A percentile compares a stretch with the other conserved stretches of the same genome.
These are phyloP conservation scores for Thamnidium elegans DNA, from an alignment of 192 early-diverging fungal genomes.

Conservation along the genomic window DNA sequence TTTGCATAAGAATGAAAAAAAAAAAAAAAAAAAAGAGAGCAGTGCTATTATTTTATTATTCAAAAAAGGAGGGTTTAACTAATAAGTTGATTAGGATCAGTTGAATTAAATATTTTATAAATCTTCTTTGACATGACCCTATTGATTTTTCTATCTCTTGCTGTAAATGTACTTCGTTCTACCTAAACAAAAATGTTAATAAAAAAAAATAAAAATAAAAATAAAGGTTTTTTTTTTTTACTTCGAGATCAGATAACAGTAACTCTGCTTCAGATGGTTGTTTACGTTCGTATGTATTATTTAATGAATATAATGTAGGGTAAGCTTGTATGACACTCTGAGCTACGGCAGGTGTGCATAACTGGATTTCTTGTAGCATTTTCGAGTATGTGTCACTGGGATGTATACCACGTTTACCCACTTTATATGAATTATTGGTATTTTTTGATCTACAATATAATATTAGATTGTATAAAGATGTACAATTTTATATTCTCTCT, in stretches of 20 bases:
- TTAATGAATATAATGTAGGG: conserved; percentile 36
- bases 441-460: conserved; percentile 16
- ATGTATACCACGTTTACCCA: conserved; percentile 30
- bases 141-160: conserved; percentile 29
- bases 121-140: conserved; percentile 42
- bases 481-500: background rate
- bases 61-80: background rate
- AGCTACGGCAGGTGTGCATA: conserved; percentile 38
- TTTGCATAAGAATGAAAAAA: too few species aligned
- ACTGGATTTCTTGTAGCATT: conserved; percentile 45
- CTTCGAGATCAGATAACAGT: conserved; percentile 40
- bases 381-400: conserved; percentile 36
- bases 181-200: conserved; percentile 14
- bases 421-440: conserved; percentile 24
- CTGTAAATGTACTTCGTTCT: conserved; percentile 14
- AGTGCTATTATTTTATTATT: too few species aligned
- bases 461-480: background rate
- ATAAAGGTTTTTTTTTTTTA: conserved; percentile 9
- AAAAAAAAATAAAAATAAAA: background rate
- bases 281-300: conserved; percentile 31
- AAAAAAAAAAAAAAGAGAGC: too few species aligned
- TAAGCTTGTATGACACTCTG: conserved; percentile 37
- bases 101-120: conserved; percentile 41
- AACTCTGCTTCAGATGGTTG: conserved; percentile 19
- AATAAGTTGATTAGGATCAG: conserved; percentile 29